Evolutionary conservation across 2,329 filamentous ascomycete genomes (phyloP).

Genomic region (Nothophoma quercina): DNA sequence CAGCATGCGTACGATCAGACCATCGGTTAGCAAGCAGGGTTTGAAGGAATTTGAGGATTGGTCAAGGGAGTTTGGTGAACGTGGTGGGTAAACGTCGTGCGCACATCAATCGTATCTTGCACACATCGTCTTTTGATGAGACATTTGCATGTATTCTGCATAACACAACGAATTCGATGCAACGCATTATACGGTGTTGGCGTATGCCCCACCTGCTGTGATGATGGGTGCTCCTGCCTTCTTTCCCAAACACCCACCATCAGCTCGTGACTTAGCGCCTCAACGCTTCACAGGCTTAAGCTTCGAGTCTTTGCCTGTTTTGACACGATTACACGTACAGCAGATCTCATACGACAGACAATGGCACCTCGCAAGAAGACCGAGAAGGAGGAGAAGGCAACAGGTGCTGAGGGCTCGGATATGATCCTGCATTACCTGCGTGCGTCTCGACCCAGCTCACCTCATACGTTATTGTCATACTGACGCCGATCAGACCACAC

Average conservation of each 20-base stretch:
- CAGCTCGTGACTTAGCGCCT: neutral
- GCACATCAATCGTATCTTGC: too few species aligned
- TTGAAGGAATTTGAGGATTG: conserved; percentile 92
- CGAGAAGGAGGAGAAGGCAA: conserved; percentile 44
- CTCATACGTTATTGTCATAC: neutral
- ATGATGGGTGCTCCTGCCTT: conserved; percentile 15
- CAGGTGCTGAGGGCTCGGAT: conserved; percentile 47
- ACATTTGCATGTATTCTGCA: neutral
- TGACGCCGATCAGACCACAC: conserved; percentile 52
- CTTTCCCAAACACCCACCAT: neutral
- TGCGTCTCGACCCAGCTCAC: conserved; percentile 41
- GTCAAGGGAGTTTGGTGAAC: conserved; percentile 91
- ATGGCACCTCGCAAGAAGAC: conserved; percentile 52
- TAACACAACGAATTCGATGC: neutral
- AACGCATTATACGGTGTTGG: neutral
- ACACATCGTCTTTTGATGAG: neutral
- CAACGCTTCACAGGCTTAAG: neutral
- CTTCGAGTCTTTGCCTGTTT: neutral
- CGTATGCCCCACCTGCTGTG: conserved; percentile 15
- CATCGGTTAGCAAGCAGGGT: conserved; percentile 85
- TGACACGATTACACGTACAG: too few species aligned
- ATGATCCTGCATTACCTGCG: conserved; percentile 61
- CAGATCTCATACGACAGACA: too few species aligned
- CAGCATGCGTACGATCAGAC: conserved; percentile 83
- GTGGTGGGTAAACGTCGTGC: conserved; percentile 69